Evolutionary conservation across 2,329 filamentous ascomycete species (phyloP).

Genomic region (Leptographium galeiforme): DNA sequence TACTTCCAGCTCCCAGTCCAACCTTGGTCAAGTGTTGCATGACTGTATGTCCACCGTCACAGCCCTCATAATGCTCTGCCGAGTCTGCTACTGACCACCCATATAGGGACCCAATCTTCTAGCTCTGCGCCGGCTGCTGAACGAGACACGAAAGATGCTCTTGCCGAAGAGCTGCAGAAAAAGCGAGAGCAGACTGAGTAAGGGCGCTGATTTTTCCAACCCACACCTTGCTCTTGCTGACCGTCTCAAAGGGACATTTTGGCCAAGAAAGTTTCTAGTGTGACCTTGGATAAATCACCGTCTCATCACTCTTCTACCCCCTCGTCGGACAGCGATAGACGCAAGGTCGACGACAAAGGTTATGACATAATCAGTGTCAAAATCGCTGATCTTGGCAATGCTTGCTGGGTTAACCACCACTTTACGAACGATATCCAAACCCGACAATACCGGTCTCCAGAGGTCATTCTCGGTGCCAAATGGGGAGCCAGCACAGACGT

Average conservation of each 20-base stretch:
- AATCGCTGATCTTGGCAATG: constrained; percentile 95
- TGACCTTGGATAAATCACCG: constrained; percentile 65
- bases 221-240: not conserved
- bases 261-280: constrained; percentile 85
- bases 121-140: not conserved
- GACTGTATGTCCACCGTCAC: constrained; percentile 27
- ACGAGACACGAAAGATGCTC: constrained; percentile 29
- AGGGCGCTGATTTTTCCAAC: constrained; percentile 20
- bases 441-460: constrained; percentile 88
- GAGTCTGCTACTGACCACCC: not conserved
- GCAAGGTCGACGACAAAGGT: constrained; percentile 40
- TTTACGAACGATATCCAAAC: constrained; percentile 99
- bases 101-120: constrained; percentile 1
- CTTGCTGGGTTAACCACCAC: constrained; percentile 97
- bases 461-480: constrained; percentile 91
- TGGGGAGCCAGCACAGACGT: constrained; percentile 99
- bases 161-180: constrained; percentile 50
- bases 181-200: constrained; percentile 90
- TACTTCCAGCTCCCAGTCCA: constrained; percentile 51
- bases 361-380: constrained; percentile 88
- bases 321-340: constrained; percentile 41
- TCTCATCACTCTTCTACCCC: not conserved
- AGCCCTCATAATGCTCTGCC: no score
- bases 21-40: constrained; percentile 72
- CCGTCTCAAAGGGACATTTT: constrained; percentile 56